Conservation (phyloP, 2,329 filamentous ascomycete genomes). For the Xylaria multiplex region DNA sequence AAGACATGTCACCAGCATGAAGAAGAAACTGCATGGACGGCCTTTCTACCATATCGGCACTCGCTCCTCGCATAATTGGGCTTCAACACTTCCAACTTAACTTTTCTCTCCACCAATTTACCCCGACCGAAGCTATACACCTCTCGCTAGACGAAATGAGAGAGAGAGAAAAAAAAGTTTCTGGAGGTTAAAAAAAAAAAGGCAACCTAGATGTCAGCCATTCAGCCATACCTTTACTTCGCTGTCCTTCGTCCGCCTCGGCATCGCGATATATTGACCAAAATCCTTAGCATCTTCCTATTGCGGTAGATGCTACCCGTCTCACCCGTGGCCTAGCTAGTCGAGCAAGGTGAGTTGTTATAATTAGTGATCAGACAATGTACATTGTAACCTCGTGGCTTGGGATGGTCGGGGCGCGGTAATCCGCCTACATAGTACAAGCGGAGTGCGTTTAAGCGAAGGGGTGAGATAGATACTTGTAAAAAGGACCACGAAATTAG, state of each 20-base stretch:
- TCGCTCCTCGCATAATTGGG: slow-evolving; percentile 22
- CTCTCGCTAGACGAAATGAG: background rate
- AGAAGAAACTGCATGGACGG: slow-evolving; percentile 1
- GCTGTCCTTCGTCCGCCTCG: slow-evolving; percentile 25
- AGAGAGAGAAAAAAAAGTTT: background rate
- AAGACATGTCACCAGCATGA: slow-evolving; percentile 28
- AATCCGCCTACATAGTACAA: background rate
- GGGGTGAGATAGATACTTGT: slow-evolving; percentile 5
- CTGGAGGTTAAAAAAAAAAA: too few species aligned
- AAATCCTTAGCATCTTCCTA: slow-evolving; percentile 16
- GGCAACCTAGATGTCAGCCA: too few species aligned
- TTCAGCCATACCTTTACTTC: background rate
- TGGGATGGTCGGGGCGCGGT: slow-evolving; percentile 14
- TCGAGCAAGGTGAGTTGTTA: slow-evolving; percentile 20
- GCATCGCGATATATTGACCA: slow-evolving; percentile 21
- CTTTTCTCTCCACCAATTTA: background rate
- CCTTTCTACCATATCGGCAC: slow-evolving; percentile 9
- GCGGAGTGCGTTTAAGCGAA: slow-evolving; percentile 23
- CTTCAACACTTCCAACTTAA: slow-evolving; percentile 16
- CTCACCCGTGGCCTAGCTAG: slow-evolving; percentile 6
- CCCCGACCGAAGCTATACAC: slow-evolving; percentile 1
- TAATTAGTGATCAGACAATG: slow-evolving; percentile 16
- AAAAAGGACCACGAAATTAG: slow-evolving; percentile 18
- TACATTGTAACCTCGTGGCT: slow-evolving; percentile 30
- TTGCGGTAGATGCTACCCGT: slow-evolving; percentile 12